A percentile compares a stretch with the other conserved stretches of the same genome.
Evolutionary conservation across 352 stramenopile species (phyloP).

Genomic region (Pythium dissimile): DNA sequence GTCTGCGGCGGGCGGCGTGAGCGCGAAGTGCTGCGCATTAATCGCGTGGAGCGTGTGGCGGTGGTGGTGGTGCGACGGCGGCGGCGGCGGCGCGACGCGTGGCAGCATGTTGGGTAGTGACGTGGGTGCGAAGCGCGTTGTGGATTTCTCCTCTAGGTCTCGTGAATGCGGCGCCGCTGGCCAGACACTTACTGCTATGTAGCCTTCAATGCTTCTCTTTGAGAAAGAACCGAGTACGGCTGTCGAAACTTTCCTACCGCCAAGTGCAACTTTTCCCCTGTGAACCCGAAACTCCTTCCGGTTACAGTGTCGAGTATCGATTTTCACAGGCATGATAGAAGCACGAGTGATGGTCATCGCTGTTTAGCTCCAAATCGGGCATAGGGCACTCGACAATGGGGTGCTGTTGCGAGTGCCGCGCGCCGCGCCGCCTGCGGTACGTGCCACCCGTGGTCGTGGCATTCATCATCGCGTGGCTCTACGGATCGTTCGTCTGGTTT

Average conservation of each 20-base stretch:
- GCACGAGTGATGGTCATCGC: constrained; percentile 18
- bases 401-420: constrained; percentile 64
- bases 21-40: constrained; percentile 5
- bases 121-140: neutral
- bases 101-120: constrained; percentile 5
- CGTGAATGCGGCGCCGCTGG: no score
- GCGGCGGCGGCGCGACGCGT: constrained; percentile 7
- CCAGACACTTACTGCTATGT: no score
- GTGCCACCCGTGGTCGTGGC: constrained; percentile 48
- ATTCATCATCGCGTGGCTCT: constrained; percentile 58
- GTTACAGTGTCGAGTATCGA: constrained; percentile 4
- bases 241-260: constrained; percentile 18
- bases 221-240: no score
- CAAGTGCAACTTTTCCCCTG: constrained; percentile 26
- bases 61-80: no score
- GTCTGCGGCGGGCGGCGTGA: constrained; percentile 4
- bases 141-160: no score
- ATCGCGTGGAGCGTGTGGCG: constrained; percentile 9
- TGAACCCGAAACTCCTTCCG: constrained; percentile 5
- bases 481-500: constrained; percentile 52
- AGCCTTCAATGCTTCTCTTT: neutral
- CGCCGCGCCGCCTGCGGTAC: constrained; percentile 49
- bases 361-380: no score
- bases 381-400: constrained; percentile 26
- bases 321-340: constrained; percentile 5